Conservation (phyloP, 306 rosid genomes). For the Dryas alaskensis region DNA sequence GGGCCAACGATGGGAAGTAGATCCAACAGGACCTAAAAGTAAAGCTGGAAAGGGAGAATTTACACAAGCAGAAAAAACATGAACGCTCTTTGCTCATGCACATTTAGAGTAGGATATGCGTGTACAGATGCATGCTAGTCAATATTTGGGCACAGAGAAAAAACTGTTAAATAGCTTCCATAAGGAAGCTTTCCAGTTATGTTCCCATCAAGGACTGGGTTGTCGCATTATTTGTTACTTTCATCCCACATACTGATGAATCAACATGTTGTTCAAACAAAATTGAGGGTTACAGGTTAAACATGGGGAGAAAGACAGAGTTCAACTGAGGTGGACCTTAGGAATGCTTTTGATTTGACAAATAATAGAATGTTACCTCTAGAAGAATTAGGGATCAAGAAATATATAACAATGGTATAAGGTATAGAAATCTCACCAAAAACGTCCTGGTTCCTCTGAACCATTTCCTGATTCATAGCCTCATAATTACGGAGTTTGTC, state of each 20-base stretch:
- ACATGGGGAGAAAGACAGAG: not conserved
- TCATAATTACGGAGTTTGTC: constrained; percentile 86
- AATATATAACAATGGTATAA: not conserved
- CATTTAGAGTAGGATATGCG: not conserved
- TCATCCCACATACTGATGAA: not conserved
- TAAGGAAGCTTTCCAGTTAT: not conserved
- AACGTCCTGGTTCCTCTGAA: constrained; percentile 95
- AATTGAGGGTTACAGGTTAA: not conserved
- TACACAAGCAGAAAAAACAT: not conserved
- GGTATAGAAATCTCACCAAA: constrained; percentile 55
- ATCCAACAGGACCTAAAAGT: constrained; percentile 4
- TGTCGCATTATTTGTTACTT: not conserved
- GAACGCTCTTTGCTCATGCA: not conserved
- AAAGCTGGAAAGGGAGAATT: not conserved
- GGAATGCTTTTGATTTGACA: not conserved
- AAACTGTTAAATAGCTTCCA: not conserved
- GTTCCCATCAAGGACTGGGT: not conserved
- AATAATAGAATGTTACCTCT: not conserved
- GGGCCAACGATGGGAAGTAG: constrained; percentile 2
- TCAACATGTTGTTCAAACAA: not conserved
- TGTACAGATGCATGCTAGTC: not conserved
- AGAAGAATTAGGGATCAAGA: not conserved
- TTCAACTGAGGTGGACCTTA: not conserved
- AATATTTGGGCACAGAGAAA: not conserved
- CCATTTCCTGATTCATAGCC: constrained; percentile 97